Evolutionary conservation across 805 yeast species (phyloP).

Genomic region (Candida nanaspora): DNA sequence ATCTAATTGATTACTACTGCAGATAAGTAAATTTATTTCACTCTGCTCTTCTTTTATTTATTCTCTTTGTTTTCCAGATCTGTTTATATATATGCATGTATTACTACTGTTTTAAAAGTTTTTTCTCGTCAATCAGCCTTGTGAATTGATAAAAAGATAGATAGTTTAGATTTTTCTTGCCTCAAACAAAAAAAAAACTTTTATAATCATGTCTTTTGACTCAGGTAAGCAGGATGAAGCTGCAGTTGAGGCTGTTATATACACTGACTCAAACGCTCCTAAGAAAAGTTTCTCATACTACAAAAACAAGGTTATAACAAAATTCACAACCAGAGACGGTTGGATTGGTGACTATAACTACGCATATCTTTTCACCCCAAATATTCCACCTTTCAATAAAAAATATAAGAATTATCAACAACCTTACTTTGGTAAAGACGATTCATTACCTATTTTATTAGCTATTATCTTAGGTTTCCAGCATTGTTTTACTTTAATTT

Average conservation of each 20-base stretch:
- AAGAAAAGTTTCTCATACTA: neutral
- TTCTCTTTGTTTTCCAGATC: too few species aligned
- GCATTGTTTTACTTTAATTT: slow-evolving; percentile 75
- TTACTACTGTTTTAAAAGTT: too few species aligned
- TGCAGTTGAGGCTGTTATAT: neutral
- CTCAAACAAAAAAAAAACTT: too few species aligned
- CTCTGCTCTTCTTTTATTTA: too few species aligned
- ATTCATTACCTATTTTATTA: slow-evolving; percentile 61
- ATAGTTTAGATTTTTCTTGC: too few species aligned
- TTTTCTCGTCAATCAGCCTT: too few species aligned
- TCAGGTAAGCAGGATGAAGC: neutral
- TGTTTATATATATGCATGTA: too few species aligned
- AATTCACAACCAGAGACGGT: slow-evolving; percentile 63
- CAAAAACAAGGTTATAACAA: slow-evolving; percentile 9
- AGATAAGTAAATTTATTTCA: too few species aligned
- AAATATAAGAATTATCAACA: slow-evolving; percentile 39
- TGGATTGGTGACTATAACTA: slow-evolving; percentile 74
- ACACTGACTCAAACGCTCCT: neutral
- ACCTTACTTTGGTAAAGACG: slow-evolving; percentile 68
- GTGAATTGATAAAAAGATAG: too few species aligned
- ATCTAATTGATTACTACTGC: too few species aligned
- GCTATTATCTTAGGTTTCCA: slow-evolving; percentile 70
- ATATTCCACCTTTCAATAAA: slow-evolving; percentile 49
- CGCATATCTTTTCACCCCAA: slow-evolving; percentile 64
- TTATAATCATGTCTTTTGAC: neutral